phyloP scores from a whole-genome alignment of 2,329 filamentous ascomycete species.

The Karstenula rhodostoma region DNA sequence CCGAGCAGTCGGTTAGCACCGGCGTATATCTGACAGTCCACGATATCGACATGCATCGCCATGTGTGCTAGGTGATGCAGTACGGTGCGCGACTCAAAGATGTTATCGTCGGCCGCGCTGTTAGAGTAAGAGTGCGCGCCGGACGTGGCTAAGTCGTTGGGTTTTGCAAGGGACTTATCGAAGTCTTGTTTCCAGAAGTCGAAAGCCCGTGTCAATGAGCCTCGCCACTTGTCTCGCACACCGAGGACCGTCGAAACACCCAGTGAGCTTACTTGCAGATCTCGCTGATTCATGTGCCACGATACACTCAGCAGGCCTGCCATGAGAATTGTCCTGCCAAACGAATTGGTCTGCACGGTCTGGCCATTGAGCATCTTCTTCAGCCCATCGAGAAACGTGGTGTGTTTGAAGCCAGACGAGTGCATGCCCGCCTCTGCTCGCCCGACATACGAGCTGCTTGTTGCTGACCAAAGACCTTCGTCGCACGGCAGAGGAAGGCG shows the following conservation, averaged over 20 bases:
- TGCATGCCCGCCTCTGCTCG: conserved; percentile 82
- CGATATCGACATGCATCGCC: conserved; percentile 96
- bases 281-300: conserved; percentile 97
- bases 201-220: conserved; percentile 83
- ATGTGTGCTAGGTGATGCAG: conserved; percentile 95
- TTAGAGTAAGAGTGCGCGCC: conserved; percentile 43
- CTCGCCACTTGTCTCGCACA: conserved; percentile 89
- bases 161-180: conserved; percentile 77
- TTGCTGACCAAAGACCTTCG: conserved; percentile 90
- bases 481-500: conserved; percentile 90
- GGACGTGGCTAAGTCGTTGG: conserved; percentile 44
- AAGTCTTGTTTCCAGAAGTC: conserved; percentile 95
- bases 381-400: conserved; percentile 88
- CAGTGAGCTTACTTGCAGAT: conserved; percentile 88
- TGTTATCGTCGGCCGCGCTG: conserved; percentile 66
- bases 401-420: conserved; percentile 82
- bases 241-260: conserved; percentile 82
- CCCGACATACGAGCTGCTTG: conserved; percentile 84
- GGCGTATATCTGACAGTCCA: conserved; percentile 97
- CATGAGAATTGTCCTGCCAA: conserved; percentile 93
- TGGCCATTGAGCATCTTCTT: conserved; percentile 89
- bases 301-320: conserved; percentile 90
- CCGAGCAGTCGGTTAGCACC: conserved; percentile 85
- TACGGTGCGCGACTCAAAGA: conserved; percentile 88
- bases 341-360: conserved; percentile 87